Evolutionary conservation across 768 basidiomycete species (phyloP).

Genomic region (Termitomyces sp.): DNA sequence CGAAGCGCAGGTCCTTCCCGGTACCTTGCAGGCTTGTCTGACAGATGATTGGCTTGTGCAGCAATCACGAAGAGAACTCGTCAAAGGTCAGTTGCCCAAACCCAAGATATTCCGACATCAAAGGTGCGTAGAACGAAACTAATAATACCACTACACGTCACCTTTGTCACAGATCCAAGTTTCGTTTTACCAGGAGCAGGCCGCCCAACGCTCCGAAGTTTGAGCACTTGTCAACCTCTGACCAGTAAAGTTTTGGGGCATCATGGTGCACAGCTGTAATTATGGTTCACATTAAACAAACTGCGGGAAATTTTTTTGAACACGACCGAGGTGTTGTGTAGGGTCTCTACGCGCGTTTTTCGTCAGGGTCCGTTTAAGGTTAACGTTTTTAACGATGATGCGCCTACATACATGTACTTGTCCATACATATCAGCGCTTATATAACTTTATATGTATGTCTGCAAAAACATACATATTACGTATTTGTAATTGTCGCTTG

Average conservation of each 20-base stretch:
- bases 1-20: too few species aligned
- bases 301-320: neutral
- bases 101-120: too few species aligned
- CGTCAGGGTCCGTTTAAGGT: neutral
- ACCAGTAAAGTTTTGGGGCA: neutral
- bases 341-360: neutral
- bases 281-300: neutral
- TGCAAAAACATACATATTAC: neutral
- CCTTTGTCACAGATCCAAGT: too few species aligned
- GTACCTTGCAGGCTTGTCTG: too few species aligned
- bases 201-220: neutral
- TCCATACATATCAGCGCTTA: neutral
- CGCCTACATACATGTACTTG: too few species aligned
- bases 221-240: neutral
- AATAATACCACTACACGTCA: too few species aligned
- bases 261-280: neutral
- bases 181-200: neutral
- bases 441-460: neutral
- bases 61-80: too few species aligned
- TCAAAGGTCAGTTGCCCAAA: too few species aligned
- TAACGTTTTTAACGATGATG: neutral
- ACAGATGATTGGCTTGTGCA: too few species aligned
- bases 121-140: too few species aligned
- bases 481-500: neutral
- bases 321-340: neutral